Evolutionary conservation across 495 filamentous ascomycete genomes (phyloP).

Genomic region (Daldinia concentrica): DNA sequence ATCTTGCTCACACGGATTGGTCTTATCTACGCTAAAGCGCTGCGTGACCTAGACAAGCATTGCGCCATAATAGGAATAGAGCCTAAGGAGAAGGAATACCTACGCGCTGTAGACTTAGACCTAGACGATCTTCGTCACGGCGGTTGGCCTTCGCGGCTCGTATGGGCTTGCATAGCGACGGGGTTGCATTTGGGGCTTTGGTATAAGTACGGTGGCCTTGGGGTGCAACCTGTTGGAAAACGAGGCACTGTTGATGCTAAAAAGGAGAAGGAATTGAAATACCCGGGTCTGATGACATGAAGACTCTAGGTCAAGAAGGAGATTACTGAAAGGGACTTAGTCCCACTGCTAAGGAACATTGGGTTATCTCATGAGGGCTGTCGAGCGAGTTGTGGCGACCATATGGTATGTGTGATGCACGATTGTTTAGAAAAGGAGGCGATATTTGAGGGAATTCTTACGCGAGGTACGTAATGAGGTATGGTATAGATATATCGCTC

Average conservation of each 20-base stretch:
- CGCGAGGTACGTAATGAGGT: too few species aligned
- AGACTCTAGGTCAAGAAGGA: conserved; percentile 24
- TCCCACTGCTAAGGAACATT: too few species aligned
- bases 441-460: too few species aligned
- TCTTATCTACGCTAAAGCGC: conserved; percentile 63
- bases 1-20: conserved; percentile 60
- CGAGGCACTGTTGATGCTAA: conserved; percentile 19
- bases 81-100: conserved; percentile 12
- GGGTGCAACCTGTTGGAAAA: conserved; percentile 21
- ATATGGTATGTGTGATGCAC: too few species aligned
- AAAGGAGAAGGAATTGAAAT: conserved; percentile 33
- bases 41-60: conserved; percentile 52
- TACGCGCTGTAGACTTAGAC: conserved; percentile 27
- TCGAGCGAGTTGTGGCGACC: conserved; percentile 43
- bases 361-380: conserved; percentile 8
- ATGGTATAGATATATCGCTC: neutral
- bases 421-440: too few species aligned
- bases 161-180: conserved; percentile 2
- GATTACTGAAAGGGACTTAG: conserved; percentile 7
- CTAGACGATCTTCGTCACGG: conserved; percentile 26
- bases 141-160: conserved; percentile 21
- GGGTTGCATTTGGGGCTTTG: conserved; percentile 7
- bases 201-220: conserved; percentile 11
- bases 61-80: neutral
- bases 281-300: conserved; percentile 28